These are phyloP conservation scores for Leptosphaerulina australis DNA, from an alignment of 2,329 filamentous ascomycete species.

Conservation along the genomic window DNA sequence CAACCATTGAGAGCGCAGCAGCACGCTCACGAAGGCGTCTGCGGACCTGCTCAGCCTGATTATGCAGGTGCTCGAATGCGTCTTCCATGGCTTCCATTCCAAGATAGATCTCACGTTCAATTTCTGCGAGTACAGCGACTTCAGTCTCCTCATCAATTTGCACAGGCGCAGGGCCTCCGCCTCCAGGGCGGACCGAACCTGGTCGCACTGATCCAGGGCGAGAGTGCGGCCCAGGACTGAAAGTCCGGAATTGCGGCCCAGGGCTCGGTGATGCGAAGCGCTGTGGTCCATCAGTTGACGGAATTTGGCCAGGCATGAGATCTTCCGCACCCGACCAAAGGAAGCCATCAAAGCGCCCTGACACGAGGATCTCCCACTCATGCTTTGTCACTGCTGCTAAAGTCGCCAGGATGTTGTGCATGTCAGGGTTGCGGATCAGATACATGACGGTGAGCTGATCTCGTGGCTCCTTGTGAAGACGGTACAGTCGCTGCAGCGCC, in stretches of 20 bases:
- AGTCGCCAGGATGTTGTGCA: slow-evolving; percentile 87
- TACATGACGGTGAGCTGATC: slow-evolving; percentile 87
- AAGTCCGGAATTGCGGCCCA: slow-evolving; percentile 45
- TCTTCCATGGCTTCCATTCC: slow-evolving; percentile 96
- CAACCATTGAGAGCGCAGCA: slow-evolving; percentile 73
- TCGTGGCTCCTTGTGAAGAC: slow-evolving; percentile 72
- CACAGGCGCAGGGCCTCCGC: slow-evolving; percentile 65
- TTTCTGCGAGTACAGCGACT: slow-evolving; percentile 85
- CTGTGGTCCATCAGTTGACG: slow-evolving; percentile 46
- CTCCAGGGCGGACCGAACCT: slow-evolving; percentile 37
- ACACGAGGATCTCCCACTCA: slow-evolving; percentile 97
- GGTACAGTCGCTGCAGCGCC: slow-evolving; percentile 84
- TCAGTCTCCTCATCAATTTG: slow-evolving; percentile 94
- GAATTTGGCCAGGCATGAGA: slow-evolving; percentile 50
- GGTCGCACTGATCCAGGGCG: slow-evolving; percentile 32
- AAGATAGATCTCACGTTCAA: slow-evolving; percentile 89
- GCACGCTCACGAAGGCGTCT: slow-evolving; percentile 79
- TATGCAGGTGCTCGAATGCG: slow-evolving; percentile 89
- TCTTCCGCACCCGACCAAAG: slow-evolving; percentile 88
- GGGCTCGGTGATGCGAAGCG: slow-evolving; percentile 48
- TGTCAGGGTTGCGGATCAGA: slow-evolving; percentile 77
- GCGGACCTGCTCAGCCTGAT: slow-evolving; percentile 80
- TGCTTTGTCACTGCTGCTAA: slow-evolving; percentile 84
- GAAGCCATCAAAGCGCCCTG: slow-evolving; percentile 93
- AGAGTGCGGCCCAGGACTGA: slow-evolving; percentile 35